Conservation (phyloP, 805 yeast species). For the Tetrapisispora nanseiensis region DNA sequence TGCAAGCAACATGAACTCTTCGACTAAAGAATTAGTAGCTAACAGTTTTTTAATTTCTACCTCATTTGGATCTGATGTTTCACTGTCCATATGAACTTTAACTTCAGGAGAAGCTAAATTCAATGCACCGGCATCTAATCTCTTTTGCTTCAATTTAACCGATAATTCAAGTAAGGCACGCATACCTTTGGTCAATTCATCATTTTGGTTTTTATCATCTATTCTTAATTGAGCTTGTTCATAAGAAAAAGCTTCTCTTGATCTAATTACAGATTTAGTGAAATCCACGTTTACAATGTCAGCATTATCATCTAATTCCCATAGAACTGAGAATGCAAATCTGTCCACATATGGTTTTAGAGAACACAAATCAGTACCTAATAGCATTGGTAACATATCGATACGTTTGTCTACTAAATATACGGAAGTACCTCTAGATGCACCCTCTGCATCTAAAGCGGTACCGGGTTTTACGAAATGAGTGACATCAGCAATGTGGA, state of each 20-base stretch:
- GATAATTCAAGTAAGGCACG: conserved; percentile 72
- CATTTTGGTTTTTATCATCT: conserved; percentile 66
- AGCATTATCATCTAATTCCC: conserved; percentile 89
- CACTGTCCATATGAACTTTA: conserved; percentile 92
- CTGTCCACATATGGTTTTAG: conserved; percentile 91
- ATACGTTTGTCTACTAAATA: conserved; percentile 95
- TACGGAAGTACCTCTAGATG: conserved; percentile 93
- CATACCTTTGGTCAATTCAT: conserved; percentile 85
- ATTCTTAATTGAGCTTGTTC: conserved; percentile 88
- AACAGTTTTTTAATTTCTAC: conserved; percentile 82
- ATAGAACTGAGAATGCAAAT: conserved; percentile 87
- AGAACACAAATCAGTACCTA: conserved; percentile 94
- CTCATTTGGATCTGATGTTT: conserved; percentile 91
- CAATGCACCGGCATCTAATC: conserved; percentile 92
- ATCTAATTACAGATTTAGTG: conserved; percentile 80
- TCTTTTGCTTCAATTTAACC: conserved; percentile 69
- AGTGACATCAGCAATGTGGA: conserved; percentile 97
- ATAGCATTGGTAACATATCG: conserved; percentile 92
- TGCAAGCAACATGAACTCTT: conserved; percentile 96
- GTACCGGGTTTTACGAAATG: conserved; percentile 92
- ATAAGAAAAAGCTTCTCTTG: conserved; percentile 90
- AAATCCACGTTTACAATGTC: conserved; percentile 69
- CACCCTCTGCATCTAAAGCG: conserved; percentile 90
- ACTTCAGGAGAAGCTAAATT: conserved; percentile 97
- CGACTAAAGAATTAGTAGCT: conserved; percentile 93